Evolutionary conservation across 1,284 basidiomycete species (phyloP).

Genomic region (Tilletiaria anomala): DNA sequence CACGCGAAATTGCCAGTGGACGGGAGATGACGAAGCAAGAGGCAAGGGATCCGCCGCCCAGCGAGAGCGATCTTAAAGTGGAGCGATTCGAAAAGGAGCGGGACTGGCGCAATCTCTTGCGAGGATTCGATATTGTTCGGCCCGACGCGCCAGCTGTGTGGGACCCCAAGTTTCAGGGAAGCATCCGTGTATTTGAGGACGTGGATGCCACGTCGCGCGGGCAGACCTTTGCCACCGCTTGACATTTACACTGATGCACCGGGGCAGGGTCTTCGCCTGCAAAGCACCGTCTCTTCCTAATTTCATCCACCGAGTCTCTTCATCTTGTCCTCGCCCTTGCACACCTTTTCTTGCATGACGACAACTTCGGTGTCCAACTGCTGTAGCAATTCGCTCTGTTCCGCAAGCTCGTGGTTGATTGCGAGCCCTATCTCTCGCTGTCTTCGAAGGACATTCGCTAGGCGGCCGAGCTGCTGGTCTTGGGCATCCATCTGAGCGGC

Average conservation of each 20-base stretch:
- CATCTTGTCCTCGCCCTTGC: too few species aligned
- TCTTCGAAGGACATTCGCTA: slow-evolving; percentile 67
- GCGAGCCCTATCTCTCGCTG: slow-evolving; percentile 76
- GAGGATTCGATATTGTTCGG: background rate
- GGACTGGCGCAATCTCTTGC: slow-evolving; percentile 51
- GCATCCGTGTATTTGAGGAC: background rate
- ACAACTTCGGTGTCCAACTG: slow-evolving; percentile 61
- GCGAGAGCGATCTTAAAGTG: slow-evolving; percentile 64
- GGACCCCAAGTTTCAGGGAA: background rate
- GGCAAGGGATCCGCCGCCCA: slow-evolving; percentile 61
- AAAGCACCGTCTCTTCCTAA: too few species aligned
- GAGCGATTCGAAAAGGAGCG: slow-evolving; percentile 54
- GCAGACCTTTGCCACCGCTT: too few species aligned
- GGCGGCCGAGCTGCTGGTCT: slow-evolving; percentile 61
- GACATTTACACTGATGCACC: too few species aligned
- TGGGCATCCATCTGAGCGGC: slow-evolving; percentile 65
- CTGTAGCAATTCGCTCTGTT: slow-evolving; percentile 77
- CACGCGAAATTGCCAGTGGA: slow-evolving; percentile 61
- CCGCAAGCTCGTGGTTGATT: slow-evolving; percentile 64
- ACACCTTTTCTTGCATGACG: slow-evolving; percentile 58
- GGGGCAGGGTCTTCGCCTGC: too few species aligned
- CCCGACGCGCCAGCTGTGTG: background rate
- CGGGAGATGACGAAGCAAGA: slow-evolving; percentile 79
- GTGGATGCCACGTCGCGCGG: too few species aligned
- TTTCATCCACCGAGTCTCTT: too few species aligned